Conservation (phyloP, 768 basidiomycete genomes). For the Trametes villosa region DNA sequence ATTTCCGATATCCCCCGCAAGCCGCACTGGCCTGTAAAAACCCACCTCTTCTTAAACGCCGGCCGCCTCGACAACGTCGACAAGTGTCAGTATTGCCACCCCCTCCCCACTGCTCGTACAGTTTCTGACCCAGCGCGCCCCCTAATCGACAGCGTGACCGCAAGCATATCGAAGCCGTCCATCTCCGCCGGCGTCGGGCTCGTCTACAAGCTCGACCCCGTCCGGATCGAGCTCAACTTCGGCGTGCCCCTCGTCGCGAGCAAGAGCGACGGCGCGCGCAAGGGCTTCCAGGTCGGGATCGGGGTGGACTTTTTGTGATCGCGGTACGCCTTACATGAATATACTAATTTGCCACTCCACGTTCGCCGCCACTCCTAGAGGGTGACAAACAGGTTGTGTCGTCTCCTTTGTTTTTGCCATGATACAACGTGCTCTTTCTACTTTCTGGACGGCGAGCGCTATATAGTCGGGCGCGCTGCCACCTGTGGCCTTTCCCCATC, state of each 20-base stretch:
- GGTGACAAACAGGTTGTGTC: background rate
- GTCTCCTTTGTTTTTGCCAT: background rate
- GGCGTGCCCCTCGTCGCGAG: slow-evolving; percentile 79
- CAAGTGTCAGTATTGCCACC: slow-evolving; percentile 47
- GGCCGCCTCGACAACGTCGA: slow-evolving; percentile 71
- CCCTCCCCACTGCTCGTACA: background rate
- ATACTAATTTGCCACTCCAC: slow-evolving; percentile 5
- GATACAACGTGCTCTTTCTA: too few relatives aligned
- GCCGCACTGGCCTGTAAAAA: slow-evolving; percentile 84
- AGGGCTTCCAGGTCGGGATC: slow-evolving; percentile 81
- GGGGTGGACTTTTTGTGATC: slow-evolving; percentile 74
- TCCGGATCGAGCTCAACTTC: slow-evolving; percentile 88
- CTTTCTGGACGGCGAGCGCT: too few relatives aligned
- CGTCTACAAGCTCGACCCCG: slow-evolving; percentile 80
- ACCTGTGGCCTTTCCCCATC: too few relatives aligned
- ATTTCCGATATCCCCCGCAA: slow-evolving; percentile 74
- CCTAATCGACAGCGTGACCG: slow-evolving; percentile 44
- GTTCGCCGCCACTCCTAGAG: background rate
- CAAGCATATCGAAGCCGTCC: slow-evolving; percentile 58
- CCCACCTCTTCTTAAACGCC: slow-evolving; percentile 80
- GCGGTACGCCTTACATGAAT: slow-evolving; percentile 19
- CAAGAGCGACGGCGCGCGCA: slow-evolving; percentile 64
- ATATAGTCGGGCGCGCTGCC: too few relatives aligned
- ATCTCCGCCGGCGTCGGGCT: slow-evolving; percentile 83
- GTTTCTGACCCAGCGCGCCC: slow-evolving; percentile 37